Base-by-base conservation (phyloP, 179 eudicot genomes). In the Spinacia oleracea region DNA sequence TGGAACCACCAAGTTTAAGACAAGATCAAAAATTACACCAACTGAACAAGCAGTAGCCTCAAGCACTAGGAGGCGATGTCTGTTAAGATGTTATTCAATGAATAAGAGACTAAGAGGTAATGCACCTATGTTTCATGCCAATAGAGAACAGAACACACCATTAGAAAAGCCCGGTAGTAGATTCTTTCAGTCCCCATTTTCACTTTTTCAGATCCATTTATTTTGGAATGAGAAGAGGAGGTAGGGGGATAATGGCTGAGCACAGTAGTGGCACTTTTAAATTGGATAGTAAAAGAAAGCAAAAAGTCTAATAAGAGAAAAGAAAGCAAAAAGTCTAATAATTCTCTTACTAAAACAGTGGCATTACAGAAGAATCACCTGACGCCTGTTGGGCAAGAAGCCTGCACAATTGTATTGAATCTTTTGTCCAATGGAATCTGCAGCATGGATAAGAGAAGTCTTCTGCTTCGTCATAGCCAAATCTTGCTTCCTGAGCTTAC, bases 381-480 rank as follows among this genome's bases (percentile, higher is more conserved):
- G 99, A 60, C 99, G 98, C 81, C 79, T 91, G 79, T 93, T 96
- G 64, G 92, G 87, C 83, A 92, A 87, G 84, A 96, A 96, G 34
- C 98, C 99, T 35, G 93, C 90, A 83, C 91, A 93, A 77, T 83
- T 83, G 83, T 96, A 96, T 80, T 96, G 99, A 76, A 96, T 88
- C 87, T 81, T 93, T 86, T 82, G 86, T 74, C 99, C 99, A 69
- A 93, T 87, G 78, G 86, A 80, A 85, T 96, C 98, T 67, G 99
- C 99, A 84, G 90, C 94, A 79, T 86, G 89, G 78, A 91, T 72
- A 68, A 96, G 94, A 83, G 90, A 81, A 71, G 88, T 85, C 84
- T 92, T 96, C 78, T 90, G 94, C 87, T 96, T 96, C 45, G 98
- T 91, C 83, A 96, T 76, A 74, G 90, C 77, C 81, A 92, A 81